Evolutionary conservation across 176 grass and related monocot species (phyloP), one percentile per base, ranked within the genome.

Genomic region (Carex scoparia): DNA sequence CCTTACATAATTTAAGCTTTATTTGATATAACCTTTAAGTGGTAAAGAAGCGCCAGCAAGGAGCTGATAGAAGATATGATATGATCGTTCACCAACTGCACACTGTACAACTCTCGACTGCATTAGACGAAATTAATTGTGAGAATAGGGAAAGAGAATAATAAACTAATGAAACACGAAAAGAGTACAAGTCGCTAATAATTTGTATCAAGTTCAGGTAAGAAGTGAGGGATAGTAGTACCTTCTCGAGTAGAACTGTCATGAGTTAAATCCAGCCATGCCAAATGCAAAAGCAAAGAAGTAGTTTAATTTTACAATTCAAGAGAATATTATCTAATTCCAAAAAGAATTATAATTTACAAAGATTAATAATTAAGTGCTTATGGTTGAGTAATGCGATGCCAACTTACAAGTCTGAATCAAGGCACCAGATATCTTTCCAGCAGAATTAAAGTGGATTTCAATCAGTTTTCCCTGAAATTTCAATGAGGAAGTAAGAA

Each of bases 11-110:
- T 49, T 49, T 27, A 48, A 49, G 59, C 10, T 65, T 49, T 65
- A 49, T 82, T 48, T 28, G 4, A 16, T 61, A 82, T 31, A 88
- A 99, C 96, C 96, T 92, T 76, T 95, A 70, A 99, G 86, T 86
- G 81, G 78, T 6, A 55, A 60, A 61, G 91, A 75, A 80, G 93
- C 93, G 69, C 96, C 96, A 82, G 88, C 90, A 88, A 93, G 94
- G 79, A 99, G 90, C 81, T 99, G 91, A 86, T 99, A 99, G 90
- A 99, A 99, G 54, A 95, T 99, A 87, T 99, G 96, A 90, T 99
- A 99, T 37, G 93, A 95, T 65, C 96, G 86, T 77, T 99, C 96
- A 64, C 93, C 90, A 2, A 92, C 87, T 46, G 91, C 91, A 87
- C 81, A 94, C 74, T 99, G 96, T 84, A 95, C 96, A 79, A 99